Percentiles rank a stretch among this genome's conserved stretches.
phyloP scores from a whole-genome alignment of 148 eudicot genomes.

The Rhododendron simsii region DNA sequence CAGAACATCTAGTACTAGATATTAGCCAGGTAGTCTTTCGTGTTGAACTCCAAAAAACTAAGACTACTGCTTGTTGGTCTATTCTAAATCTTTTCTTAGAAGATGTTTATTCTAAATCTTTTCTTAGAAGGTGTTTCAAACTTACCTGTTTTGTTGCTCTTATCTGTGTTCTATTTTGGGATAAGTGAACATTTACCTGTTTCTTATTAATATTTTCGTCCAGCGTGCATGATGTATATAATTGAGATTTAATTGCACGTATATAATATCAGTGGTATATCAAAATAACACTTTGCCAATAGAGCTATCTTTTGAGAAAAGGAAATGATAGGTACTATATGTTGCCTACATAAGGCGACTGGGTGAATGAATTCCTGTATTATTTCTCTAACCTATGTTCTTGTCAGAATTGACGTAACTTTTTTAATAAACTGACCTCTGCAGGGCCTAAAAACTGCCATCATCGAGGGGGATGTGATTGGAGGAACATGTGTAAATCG shows the following conservation, averaged over 20 bases:
- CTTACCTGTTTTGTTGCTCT: not conserved
- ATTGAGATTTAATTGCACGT: not conserved
- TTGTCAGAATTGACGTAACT: not conserved
- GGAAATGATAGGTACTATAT: not conserved
- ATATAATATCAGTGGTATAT: not conserved
- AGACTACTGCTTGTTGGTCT: not conserved
- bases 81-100: not conserved
- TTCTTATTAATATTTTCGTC: not conserved
- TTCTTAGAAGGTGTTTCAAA: not conserved
- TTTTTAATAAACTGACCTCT: not conserved
- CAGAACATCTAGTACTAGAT: not conserved
- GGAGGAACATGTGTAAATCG: conserved; percentile 99
- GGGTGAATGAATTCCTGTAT: not conserved
- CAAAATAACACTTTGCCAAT: not conserved
- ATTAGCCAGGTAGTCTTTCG: not conserved
- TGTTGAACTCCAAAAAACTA: not conserved
- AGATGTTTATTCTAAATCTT: not conserved
- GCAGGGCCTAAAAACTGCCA: conserved; percentile 99
- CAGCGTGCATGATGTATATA: not conserved
- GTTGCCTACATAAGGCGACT: not conserved
- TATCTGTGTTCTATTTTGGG: not conserved
- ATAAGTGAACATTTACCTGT: not conserved
- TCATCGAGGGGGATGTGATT: conserved; percentile 97
- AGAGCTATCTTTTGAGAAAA: not conserved
- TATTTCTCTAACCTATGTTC: not conserved